Evolutionary conservation across 202 grass and related monocot species (phyloP), one percentile per base, ranked within the genome.

Genomic region (Hordeum pubiflorum): DNA sequence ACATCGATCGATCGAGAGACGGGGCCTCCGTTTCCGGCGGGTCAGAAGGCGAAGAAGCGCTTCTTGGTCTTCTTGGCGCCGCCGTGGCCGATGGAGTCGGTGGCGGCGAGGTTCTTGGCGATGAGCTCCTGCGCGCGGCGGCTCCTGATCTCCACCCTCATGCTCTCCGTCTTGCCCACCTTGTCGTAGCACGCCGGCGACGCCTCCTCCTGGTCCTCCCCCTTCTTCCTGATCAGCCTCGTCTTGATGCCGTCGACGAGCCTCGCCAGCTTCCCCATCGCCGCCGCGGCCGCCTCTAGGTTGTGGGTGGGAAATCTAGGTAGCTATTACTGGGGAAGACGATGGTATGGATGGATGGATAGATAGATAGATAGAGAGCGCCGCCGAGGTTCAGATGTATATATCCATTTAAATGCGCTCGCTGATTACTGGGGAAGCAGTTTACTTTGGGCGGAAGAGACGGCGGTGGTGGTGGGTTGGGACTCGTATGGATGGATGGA

Each of bases 131-230:
- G 86, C 43, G 95, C 84, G 58, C 80, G 93, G 37, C 79, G 81
- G 88, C 95, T 98, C 58, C 76, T 85, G 72, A 97, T 94, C 85
- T 97, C 95, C 66, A 97, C 84, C 26, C 95, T 77, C 95, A 93
- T 98, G 92, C 92, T 98, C 0, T 98, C 95, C 22, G 92, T 98
- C 79, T 98, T 98, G 72, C 86, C 92, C 88, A 94, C 72, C 86
- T 88, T 98, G 79, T 83, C 84, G 39, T 94, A 97, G 20, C 75
- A 43, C 44, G 61, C 39, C 61, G 76, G 12, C n/a, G 84, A 4
- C 62, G 22, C 74, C 56, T 0, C 50, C 18, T 22, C 72, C 72
- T 54, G 43, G 9, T 34, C 18, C 29, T 10, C 31, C 32, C 54
- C 11, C 33, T 60, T 24, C 80, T 36, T 74, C 75, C 23, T 79